A percentile compares a stretch with the other conserved stretches of the same genome.
phyloP scores from a whole-genome alignment of 2,329 filamentous ascomycete species.

The Alternaria alternata region DNA sequence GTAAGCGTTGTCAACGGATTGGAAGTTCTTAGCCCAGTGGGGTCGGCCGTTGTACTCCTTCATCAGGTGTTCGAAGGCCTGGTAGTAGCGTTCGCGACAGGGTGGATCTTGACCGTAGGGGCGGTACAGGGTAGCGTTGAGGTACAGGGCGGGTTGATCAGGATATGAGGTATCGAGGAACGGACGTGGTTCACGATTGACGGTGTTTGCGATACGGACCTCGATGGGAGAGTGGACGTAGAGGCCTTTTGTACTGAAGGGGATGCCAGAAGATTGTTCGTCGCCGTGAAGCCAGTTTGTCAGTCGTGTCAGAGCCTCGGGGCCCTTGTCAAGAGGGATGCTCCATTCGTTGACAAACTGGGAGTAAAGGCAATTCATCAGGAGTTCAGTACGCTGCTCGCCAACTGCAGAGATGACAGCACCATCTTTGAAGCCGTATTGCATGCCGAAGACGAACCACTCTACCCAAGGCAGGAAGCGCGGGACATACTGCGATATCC shows the following conservation, averaged over 20 bases:
- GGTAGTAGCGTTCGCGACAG: constrained; percentile 79
- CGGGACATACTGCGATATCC: constrained; percentile 78
- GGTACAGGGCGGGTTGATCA: constrained; percentile 79
- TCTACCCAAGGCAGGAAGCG: constrained; percentile 86
- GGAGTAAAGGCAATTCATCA: constrained; percentile 98
- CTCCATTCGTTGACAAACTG: constrained; percentile 99
- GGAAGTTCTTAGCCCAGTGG: constrained; percentile 95
- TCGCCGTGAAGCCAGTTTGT: constrained; percentile 86
- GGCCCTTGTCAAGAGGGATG: constrained; percentile 82
- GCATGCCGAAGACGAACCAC: constrained; percentile 97
- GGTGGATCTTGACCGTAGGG: constrained; percentile 82
- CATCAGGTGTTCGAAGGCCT: constrained; percentile 92
- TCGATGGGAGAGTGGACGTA: constrained; percentile 92
- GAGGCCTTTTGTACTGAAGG: constrained; percentile 78
- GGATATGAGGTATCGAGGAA: constrained; percentile 76
- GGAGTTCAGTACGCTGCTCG: constrained; percentile 77
- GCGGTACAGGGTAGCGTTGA: constrained; percentile 89
- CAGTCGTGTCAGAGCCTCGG: constrained; percentile 83
- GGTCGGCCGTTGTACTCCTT: constrained; percentile 80
- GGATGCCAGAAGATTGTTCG: constrained; percentile 74
- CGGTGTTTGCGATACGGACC: constrained; percentile 83
- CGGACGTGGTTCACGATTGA: constrained; percentile 61
- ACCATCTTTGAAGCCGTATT: constrained; percentile 86
- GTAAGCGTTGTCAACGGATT: constrained; percentile 63
- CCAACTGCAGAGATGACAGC: constrained; percentile 77